phyloP scores from a whole-genome alignment of 495 filamentous ascomycete genomes.

The Staphylotrichum tortipilum region DNA sequence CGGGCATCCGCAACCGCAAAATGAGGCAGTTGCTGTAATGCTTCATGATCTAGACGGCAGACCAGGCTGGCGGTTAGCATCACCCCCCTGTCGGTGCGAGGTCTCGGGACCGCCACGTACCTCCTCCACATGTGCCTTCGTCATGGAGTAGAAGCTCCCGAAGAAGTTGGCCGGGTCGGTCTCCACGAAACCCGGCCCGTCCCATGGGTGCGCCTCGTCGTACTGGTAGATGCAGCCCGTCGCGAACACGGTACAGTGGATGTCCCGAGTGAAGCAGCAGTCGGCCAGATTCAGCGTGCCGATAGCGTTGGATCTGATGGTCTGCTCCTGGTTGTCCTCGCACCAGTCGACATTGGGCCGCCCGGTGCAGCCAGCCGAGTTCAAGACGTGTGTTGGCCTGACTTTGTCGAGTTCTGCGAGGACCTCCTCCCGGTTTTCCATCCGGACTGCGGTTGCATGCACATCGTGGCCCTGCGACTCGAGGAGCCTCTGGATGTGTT shows the following conservation, averaged over 20 bases:
- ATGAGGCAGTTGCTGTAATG: constrained; percentile 51
- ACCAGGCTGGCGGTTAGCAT: neutral
- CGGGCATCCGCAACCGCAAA: constrained; percentile 59
- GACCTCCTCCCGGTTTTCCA: constrained; percentile 53
- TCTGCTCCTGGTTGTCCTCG: constrained; percentile 57
- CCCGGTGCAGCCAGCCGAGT: constrained; percentile 57
- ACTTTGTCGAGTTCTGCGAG: constrained; percentile 45
- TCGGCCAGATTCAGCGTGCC: constrained; percentile 56
- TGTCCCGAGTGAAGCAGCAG: constrained; percentile 45
- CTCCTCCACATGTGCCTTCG: constrained; percentile 56
- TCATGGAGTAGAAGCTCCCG: constrained; percentile 59
- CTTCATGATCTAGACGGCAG: constrained; percentile 43
- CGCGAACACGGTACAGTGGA: constrained; percentile 57
- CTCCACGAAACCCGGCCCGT: constrained; percentile 51
- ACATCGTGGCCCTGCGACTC: constrained; percentile 55
- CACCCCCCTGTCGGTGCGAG: neutral
- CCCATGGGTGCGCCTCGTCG: constrained; percentile 48
- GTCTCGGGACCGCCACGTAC: constrained; percentile 20
- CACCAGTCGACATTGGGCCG: constrained; percentile 65
- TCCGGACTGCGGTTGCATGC: constrained; percentile 47
- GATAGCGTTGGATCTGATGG: constrained; percentile 55
- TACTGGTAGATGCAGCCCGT: constrained; percentile 60
- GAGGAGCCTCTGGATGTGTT: constrained; percentile 54
- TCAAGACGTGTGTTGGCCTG: constrained; percentile 55
- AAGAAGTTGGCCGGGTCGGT: constrained; percentile 56